Base-by-base conservation (phyloP, 2,329 filamentous ascomycete species). In the Penicillium digitatum region DNA sequence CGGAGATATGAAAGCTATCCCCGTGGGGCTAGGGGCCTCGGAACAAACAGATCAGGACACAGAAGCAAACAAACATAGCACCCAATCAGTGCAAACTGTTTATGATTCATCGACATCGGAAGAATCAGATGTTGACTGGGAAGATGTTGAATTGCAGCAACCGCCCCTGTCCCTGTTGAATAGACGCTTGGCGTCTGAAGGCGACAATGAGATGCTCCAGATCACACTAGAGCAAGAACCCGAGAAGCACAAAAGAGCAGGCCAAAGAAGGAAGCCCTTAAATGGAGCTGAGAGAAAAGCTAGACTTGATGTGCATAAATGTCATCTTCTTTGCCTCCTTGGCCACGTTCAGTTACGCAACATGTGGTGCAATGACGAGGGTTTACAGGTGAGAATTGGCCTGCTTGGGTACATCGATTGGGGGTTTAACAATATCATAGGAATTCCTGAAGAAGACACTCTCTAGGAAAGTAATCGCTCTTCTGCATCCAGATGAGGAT, bases 291-390 rank as follows among this genome's bases (percentile, higher is more conserved):
- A 87, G 59, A 85, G 80, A 59, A 81, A 78, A 44, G 68, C 80
- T 29, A 84, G 92, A 20, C 70, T 94, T 29, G 82, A 90, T 48
- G 80, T 91, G n/a, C 94, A 99, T 72, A 95, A 93, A 72, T 79
- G 86, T 58, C 92, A 99, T 73, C 62, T 97, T 0, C 76, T 96
- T 14, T 95, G 90, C 69, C 79, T 99, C 2, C 74, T 99, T 16
- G 84, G 85, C 10, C 90, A 97, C 71, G 81, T 87, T 16, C 82
- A 88, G 61, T 79, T 84, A 54, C 85, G 92, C 52, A 99, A 97
- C 68, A 78, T 82, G 52, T 96, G 93, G 90, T 96, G 92, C 74
- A 95, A 95, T 66, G 87, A 93, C 67, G 65, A 76, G 14, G 74
- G 81, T 54, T 82, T 89, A 9, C 90, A 95, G 68, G 80, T 78